Conservation (phyloP, 2,329 filamentous ascomycete genomes). For the Scorias spongiosa region DNA sequence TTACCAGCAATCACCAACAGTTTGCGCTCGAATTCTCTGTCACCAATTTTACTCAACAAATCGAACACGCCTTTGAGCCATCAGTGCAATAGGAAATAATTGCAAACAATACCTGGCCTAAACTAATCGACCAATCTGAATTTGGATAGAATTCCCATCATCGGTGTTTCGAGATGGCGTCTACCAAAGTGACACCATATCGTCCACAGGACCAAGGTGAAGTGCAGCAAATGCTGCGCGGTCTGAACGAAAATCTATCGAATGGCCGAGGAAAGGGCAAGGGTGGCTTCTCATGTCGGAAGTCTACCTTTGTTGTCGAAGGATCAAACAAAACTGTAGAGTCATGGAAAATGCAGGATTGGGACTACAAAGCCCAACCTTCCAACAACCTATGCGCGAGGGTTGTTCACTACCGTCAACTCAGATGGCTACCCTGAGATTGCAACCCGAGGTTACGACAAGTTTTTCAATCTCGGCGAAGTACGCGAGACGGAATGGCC, state of each 20-base stretch:
- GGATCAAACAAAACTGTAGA: conserved; percentile 57
- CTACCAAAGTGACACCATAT: conserved; percentile 38
- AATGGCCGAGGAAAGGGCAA: conserved; percentile 33
- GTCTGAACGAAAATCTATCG: conserved; percentile 46
- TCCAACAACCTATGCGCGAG: conserved; percentile 84
- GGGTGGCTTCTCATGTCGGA: conserved; percentile 57
- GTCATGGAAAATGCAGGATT: conserved; percentile 88
- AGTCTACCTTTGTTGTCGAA: conserved; percentile 57
- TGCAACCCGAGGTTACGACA: conserved; percentile 82
- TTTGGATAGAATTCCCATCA: no score
- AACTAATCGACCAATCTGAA: no score
- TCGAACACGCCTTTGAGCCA: no score
- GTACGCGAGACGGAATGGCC: conserved; percentile 68
- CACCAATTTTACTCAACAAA: no score
- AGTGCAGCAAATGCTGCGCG: conserved; percentile 48
- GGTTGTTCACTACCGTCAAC: conserved; percentile 74
- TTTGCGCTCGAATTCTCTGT: no score
- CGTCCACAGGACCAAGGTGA: conserved; percentile 53
- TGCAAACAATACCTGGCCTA: no score
- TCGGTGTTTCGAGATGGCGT: conserved; percentile 31
- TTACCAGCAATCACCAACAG: no score
- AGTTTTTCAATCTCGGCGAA: conserved; percentile 93
- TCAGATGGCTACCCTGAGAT: conserved; percentile 57
- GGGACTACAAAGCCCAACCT: conserved; percentile 85
- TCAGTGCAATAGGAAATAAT: no score